Evolutionary conservation across 805 yeast genomes (phyloP), one percentile per base, ranked within the genome.

Genomic region (Yamadazyma tumulicola): DNA sequence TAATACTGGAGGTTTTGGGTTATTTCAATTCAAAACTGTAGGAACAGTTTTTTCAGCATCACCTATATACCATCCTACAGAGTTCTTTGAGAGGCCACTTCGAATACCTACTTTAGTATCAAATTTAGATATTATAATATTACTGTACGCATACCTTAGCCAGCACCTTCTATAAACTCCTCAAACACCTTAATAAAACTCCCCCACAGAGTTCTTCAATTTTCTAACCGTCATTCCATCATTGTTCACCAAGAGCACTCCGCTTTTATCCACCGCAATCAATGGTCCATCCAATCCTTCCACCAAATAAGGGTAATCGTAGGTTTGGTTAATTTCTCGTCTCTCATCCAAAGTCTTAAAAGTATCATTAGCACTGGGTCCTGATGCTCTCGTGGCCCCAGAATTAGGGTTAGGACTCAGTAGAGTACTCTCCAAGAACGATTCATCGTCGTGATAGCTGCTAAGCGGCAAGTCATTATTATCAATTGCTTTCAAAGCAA

Each of bases 241-340:
- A 28, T 22, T 30, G 23, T 38, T 39, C 10, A 42, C 38, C 16
- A 42, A 25, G 15, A 42, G 24, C 6, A 61, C 60, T 22, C 61
- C 63, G 19, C 58, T 47, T 1, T 77, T 77, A 42, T 81, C 87
- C 11, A 80, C 64, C 1, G 81, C 83, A 21, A 89, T 66, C 75
- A 94, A 76, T 0, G 97, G 96, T 0, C 95, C 95, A 45, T 87
- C 96, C 29, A 91, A 60, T 4, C 76, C 74, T 32, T 72, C 75
- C 0, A 80, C 69, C 46, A 86, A 58, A 45, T 76, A 76, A 2
- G 96, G 96, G 55, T 85, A 89, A 29, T 78, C 80, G 48, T 88
- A 91, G 6, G 77, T 77, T 45, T 77, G 82, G 47, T 78, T 69
- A 29, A 72, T 51, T 52, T 87, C 95, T 39, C 95, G 68, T 32